Evolutionary conservation across 1,284 basidiomycete genomes (phyloP), one percentile per base, ranked within the genome.

Genomic region (Grifola frondosa): DNA sequence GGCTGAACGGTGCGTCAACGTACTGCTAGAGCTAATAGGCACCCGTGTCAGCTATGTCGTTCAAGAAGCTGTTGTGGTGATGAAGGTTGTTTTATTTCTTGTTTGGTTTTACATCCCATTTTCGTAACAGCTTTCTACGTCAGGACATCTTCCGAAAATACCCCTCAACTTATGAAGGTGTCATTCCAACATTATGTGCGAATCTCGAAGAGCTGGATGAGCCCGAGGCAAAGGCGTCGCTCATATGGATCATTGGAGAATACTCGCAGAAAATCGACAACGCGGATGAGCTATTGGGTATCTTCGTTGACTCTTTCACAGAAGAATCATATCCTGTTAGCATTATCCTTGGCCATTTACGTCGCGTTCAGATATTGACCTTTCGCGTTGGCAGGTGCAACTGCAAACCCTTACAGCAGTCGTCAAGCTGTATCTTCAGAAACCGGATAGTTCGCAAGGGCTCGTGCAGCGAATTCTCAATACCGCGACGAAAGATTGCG

Each of bases 181-280:
- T 97, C 57, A 98, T 99, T 55, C 93, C 92, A 2, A 94, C 89
- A 1, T 71, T 99, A 26, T 99, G 96, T 60, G 86, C 92, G 6
- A 97, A 95, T 59, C 78, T 99, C 19, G 96, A 99, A 54, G 94
- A 96, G 54, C 73, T 99, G 34, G 96, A 99, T 63, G 97, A 99
- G 62, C 95, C 96, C 12, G 97, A 99, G 63, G 96, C 96, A 5
- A 98, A 98, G 64, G 91, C 96, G 1, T 93, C 94, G 7, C 78
- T 99, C 47, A 97, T 99, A 59, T 99, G 96, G 96, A 98, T 99
- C 57, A 88, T 99, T 42, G 96, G 96, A 38, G 94, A 98, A 69
- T 98, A 99, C 62, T 92, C 96, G 11, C 89, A 90, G 64, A 92
- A 94, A 68, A 98, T 98, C 55, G 91, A 95, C 58, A 99, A 99